phyloP scores from a whole-genome alignment of 176 grass and related monocot species.

The Aegilops speltoides region DNA sequence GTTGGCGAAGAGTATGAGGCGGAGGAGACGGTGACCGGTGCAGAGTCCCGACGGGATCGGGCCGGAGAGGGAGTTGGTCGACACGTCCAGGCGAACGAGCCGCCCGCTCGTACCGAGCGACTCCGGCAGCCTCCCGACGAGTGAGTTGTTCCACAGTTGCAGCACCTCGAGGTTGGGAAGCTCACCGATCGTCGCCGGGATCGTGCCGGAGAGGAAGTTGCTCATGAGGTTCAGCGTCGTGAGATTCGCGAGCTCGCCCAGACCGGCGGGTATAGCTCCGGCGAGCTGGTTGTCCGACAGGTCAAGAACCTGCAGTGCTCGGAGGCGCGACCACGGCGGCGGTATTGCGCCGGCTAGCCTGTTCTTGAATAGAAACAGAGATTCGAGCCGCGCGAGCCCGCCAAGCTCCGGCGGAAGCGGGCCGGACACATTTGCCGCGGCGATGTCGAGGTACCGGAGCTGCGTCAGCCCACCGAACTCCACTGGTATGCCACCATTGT shows the following conservation, averaged over 20 bases:
- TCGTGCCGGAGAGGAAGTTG: conserved; percentile 62
- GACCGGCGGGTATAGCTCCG: conserved; percentile 48
- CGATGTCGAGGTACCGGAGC: conserved; percentile 70
- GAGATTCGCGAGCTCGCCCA: conserved; percentile 44
- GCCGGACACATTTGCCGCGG: conserved; percentile 56
- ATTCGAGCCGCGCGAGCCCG: conserved; percentile 36
- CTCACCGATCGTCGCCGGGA: conserved; percentile 54
- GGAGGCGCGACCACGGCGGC: conserved; percentile 29
- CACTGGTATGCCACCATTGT: conserved; percentile 27
- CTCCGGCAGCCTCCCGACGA: conserved; percentile 57
- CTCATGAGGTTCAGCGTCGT: conserved; percentile 79
- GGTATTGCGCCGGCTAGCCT: conserved; percentile 56
- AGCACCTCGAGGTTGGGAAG: conserved; percentile 70
- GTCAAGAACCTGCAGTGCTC: conserved; percentile 52
- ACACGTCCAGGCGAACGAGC: conserved; percentile 76
- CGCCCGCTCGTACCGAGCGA: conserved; percentile 42
- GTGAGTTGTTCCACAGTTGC: conserved; percentile 95
- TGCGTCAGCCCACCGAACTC: conserved; percentile 40
- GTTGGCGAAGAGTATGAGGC: conserved; percentile 91
- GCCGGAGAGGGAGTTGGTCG: conserved; percentile 71
- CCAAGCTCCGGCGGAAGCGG: conserved; percentile 48
- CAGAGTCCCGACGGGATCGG: conserved; percentile 59
- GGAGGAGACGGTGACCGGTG: conserved; percentile 50
- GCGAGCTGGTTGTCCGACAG: conserved; percentile 73
- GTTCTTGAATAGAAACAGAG: conserved; percentile 90